Evolutionary conservation across 2,329 filamentous ascomycete genomes (phyloP).

Genomic region (Arthroderma sp.): DNA sequence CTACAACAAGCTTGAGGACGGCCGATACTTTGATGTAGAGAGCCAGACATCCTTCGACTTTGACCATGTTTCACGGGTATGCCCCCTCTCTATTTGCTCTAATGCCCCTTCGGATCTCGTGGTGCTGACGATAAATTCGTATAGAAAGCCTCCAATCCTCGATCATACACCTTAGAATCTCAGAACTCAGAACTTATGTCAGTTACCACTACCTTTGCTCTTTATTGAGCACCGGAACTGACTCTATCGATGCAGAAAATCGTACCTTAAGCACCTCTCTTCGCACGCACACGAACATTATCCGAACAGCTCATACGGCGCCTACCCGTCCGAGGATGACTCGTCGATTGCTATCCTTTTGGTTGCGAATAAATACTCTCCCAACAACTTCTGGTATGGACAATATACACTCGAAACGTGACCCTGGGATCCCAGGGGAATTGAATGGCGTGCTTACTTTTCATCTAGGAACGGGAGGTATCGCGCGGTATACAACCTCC

Average conservation of each 20-base stretch:
- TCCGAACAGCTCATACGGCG: slow-evolving; percentile 65
- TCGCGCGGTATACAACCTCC: slow-evolving; percentile 75
- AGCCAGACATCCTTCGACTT: slow-evolving; percentile 80
- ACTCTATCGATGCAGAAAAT: slow-evolving; percentile 49
- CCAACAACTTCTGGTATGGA: slow-evolving; percentile 84
- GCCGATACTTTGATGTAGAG: slow-evolving; percentile 81
- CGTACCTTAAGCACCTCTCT: slow-evolving; percentile 63
- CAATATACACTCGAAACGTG: neutral
- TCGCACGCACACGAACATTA: slow-evolving; percentile 81
- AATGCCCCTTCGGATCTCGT: slow-evolving; percentile 6
- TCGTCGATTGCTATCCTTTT: slow-evolving; percentile 67
- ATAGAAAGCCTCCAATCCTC: slow-evolving; percentile 68
- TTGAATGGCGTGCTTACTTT: neutral
- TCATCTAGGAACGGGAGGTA: slow-evolving; percentile 76
- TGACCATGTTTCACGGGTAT: slow-evolving; percentile 67
- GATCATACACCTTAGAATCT: slow-evolving; percentile 69
- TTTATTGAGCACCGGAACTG: neutral
- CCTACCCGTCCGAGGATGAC: slow-evolving; percentile 68
- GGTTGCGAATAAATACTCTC: slow-evolving; percentile 93
- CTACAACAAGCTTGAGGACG: slow-evolving; percentile 68
- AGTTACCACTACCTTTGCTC: neutral
- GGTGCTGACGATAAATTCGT: neutral
- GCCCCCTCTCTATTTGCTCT: slow-evolving; percentile 2
- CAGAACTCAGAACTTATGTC: slow-evolving; percentile 48
- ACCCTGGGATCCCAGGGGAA: too few relatives aligned